phyloP scores from a whole-genome alignment of 163 green algal species.

The Coccomyxa subellipsoidea region DNA sequence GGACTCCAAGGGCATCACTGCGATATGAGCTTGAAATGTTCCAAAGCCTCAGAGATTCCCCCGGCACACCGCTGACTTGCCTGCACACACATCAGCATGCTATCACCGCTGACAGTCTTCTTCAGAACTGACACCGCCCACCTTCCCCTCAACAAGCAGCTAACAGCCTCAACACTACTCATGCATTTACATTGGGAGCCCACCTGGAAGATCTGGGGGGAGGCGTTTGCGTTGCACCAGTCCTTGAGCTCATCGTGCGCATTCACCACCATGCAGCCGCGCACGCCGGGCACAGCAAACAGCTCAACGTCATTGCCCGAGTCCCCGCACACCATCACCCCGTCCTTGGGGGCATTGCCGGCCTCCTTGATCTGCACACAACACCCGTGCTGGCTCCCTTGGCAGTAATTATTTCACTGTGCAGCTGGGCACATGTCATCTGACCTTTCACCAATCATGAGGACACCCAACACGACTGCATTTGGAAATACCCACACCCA shows the following conservation, averaged over 20 bases:
- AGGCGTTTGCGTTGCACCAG: constrained; percentile 50
- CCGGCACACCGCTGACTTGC: constrained; percentile 71
- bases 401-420: background rate
- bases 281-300: constrained; percentile 75
- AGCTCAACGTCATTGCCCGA: constrained; percentile 94
- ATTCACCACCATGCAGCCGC: constrained; percentile 80
- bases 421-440: background rate
- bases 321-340: constrained; percentile 75
- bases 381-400: background rate
- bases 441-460: no score
- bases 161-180: background rate
- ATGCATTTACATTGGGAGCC: background rate
- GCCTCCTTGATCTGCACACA: constrained; percentile 34
- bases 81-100: constrained; percentile 20
- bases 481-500: no score
- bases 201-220: constrained; percentile 45
- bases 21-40: constrained; percentile 56
- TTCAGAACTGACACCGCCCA: no score
- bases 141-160: background rate
- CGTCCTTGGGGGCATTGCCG: constrained; percentile 26
- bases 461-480: no score
- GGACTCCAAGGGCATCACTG: background rate
- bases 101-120: no score
- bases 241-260: constrained; percentile 71
- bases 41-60: constrained; percentile 83